Conservation (phyloP, 129 eudicot genomes). For the Chrysanthemum makinoi region DNA sequence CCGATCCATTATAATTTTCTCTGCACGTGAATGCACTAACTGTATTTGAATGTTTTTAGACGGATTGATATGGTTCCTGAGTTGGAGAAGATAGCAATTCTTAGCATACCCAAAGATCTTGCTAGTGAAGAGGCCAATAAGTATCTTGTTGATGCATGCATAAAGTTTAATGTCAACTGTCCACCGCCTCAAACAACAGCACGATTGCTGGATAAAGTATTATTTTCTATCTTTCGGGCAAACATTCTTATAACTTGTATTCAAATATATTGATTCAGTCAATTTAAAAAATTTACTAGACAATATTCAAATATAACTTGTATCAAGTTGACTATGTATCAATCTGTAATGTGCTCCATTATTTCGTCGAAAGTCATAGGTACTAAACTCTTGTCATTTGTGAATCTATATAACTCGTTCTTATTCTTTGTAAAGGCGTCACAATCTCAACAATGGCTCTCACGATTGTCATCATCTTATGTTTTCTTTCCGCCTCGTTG, state of each 20-base stretch:
- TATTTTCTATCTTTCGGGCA: neutral
- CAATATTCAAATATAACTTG: too few species aligned
- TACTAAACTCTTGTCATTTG: too few species aligned
- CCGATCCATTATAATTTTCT: neutral
- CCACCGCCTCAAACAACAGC: slow-evolving; percentile 94
- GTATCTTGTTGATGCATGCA: slow-evolving; percentile 75
- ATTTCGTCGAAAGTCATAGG: too few species aligned
- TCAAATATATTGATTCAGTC: too few species aligned
- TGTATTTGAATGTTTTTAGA: slow-evolving; percentile 28
- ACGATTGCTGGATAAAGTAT: slow-evolving; percentile 84
- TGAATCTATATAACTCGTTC: too few species aligned
- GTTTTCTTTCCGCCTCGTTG: neutral
- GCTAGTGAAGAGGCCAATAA: slow-evolving; percentile 75
- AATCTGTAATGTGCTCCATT: too few species aligned
- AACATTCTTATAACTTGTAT: too few species aligned
- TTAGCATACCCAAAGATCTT: slow-evolving; percentile 87
- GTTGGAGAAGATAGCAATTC: slow-evolving; percentile 79
- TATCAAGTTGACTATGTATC: too few species aligned
- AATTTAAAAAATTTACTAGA: too few species aligned
- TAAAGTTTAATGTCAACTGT: slow-evolving; percentile 65
- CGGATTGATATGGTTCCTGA: slow-evolving; percentile 92
- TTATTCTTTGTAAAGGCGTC: neutral
- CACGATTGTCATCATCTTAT: neutral
- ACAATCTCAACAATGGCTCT: neutral
- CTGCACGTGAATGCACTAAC: neutral